Evolutionary conservation across 371 early-diverging fungal genomes (phyloP), one percentile per base, ranked within the genome.

Genomic region (Mortierella sp.): DNA sequence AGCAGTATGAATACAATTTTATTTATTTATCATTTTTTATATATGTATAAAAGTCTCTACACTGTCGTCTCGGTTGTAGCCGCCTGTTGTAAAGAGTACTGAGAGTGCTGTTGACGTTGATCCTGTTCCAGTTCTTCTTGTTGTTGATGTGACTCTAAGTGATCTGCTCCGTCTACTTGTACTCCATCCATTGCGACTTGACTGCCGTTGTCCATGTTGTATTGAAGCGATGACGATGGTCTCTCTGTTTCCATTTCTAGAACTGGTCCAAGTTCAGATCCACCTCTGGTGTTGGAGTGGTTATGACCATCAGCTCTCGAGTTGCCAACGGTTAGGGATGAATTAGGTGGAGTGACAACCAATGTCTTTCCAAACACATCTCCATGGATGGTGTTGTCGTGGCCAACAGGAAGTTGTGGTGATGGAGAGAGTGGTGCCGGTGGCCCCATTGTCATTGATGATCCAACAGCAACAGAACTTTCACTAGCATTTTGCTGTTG

Each of bases 301-400:
- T 26, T 26, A 3, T n/a, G n/a, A 23, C 26, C 23, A 3, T 51
- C 23, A 51, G n/a, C 8, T 51, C 51, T 26, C 23, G 26, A 51
- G 51, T 51, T 51, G 7, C 51, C 55, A 54, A 37, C 13, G 5
- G 40, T 29, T 12, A 37, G 35, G 22, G 53, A 17, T 32, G 34
- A 8, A 10, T 60, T n/a, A 0, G 60, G 66, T 0, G 72, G 61
- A 2, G 72, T 60, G 17, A 43, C 37, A 7, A 70, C 72, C 32
- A 72, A 29, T 1, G 72, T 72, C 42, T 72, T 72, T 10, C 72
- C 72, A 65, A 65, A 66, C 19, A 72, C 72, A 45, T 72, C 53
- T n/a, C 40, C 61, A 68, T 61, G 51, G 42, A 2, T n/a, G n/a
- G n/a, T 12, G 23, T 40, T 42, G 3, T 31, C 55, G 10, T 32